A percentile compares a stretch with the other conserved stretches of the same genome.
Conservation (phyloP, 2,329 filamentous ascomycete species). For the Aspergillus hiratsukae region DNA sequence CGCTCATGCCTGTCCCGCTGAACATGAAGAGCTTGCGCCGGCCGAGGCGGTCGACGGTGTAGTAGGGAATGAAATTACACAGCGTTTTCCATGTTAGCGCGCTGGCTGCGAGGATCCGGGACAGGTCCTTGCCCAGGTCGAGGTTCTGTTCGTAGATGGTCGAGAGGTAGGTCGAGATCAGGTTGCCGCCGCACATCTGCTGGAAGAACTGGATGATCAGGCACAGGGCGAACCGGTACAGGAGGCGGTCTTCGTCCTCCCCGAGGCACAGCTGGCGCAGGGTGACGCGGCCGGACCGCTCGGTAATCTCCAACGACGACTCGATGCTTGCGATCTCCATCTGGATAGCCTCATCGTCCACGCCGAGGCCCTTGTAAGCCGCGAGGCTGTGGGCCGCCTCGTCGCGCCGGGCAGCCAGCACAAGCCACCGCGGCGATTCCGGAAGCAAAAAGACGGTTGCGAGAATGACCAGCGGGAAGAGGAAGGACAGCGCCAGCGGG, state of each 20-base stretch:
- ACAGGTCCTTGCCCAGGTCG: constrained; percentile 1
- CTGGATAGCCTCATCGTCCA: constrained; percentile 34
- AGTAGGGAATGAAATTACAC: constrained; percentile 13
- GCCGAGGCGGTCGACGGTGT: constrained; percentile 12
- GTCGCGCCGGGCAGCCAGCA: constrained; percentile 19
- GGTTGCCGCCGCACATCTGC: constrained; percentile 30
- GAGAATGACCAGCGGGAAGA: constrained; percentile 26
- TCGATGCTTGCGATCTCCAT: constrained; percentile 47
- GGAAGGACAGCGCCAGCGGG: constrained; percentile 32
- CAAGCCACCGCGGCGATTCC: constrained; percentile 35
- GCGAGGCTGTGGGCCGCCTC: constrained; percentile 20
- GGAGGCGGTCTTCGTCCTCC: constrained; percentile 46
- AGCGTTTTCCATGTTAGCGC: constrained; percentile 16
- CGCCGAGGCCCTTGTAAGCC: constrained; percentile 8
- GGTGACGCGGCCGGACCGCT: constrained; percentile 39
- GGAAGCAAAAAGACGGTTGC: constrained; percentile 27
- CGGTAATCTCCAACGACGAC: constrained; percentile 37
- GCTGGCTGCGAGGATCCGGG: constrained; percentile 12
- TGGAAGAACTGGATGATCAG: constrained; percentile 48
- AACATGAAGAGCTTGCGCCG: constrained; percentile 16
- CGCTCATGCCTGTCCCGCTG: constrained; percentile 12
- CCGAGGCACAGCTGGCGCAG: constrained; percentile 27
- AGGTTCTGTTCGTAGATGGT: constrained; percentile 15
- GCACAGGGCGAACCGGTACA: constrained; percentile 46
- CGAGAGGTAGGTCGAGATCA: constrained; percentile 40